Evolutionary conservation across 805 yeast species (phyloP), one percentile per base, ranked within the genome.

Genomic region (Schizosaccharomyces cryophilus): DNA sequence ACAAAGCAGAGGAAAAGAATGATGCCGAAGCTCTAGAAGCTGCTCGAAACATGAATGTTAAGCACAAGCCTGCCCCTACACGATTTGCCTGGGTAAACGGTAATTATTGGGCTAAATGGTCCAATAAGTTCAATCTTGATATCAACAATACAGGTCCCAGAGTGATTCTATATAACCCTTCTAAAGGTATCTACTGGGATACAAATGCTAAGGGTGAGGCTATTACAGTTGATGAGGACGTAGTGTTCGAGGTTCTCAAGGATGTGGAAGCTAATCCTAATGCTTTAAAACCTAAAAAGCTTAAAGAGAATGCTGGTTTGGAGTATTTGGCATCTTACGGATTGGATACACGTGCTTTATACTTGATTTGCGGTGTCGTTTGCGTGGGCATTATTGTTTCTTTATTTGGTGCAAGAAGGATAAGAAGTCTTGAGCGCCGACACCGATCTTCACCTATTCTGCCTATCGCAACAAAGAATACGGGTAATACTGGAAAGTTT

Each of bases 81-180:
- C 70, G 69, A 7, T 70, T 70, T 60, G 72, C 71, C 2, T 70
- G 72, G 72, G 66, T 70, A n/a, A 71, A 70, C 62, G 71, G 70
- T 13, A 62, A 66, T 19, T 67, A 67, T 61, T 70, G 71, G 71
- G 67, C 66, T 61, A 62, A 69, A 21, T 70, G 73, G 73, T 64
- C 71, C 47, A 64, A 64, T 56, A 64, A 64, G 58, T 65, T 68
- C 15, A 69, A 66, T 55, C 69, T 71, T 29, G 65, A 66, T 40
- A 65, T 63, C 9, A 64, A 64, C 7, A 65, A 62, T 42, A 47
- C 60, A 1, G 64, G 64, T 51, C 67, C 65, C 13, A 63, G 69
- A 13, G 67, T 70, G 21, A 63, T 70, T 54, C 65, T 71, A 38
- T 67, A 68, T 58, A 65, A 68, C 55, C 65, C 68, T 45, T 63